Conservation (phyloP, 306 rosid species). For the Delonix regia region DNA sequence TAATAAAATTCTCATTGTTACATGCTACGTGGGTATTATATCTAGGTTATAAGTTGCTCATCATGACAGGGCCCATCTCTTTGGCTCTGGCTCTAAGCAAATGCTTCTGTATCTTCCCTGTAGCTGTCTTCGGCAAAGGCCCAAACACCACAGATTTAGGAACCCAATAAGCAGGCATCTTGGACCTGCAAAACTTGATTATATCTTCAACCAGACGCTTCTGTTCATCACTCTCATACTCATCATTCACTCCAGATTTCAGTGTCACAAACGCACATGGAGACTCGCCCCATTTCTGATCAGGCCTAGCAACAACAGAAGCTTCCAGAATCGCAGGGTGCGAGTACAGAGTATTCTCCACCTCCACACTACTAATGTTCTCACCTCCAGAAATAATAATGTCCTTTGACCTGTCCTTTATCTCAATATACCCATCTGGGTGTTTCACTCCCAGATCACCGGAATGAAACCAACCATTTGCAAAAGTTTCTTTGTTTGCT, state of each 20-base stretch:
- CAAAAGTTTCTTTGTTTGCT: conserved; percentile 73
- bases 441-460: conserved; percentile 92
- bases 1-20: too few species aligned
- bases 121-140: conserved; percentile 72
- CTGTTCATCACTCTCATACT: conserved; percentile 37
- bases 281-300: conserved; percentile 91
- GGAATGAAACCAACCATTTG: conserved; percentile 89
- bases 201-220: conserved; percentile 61
- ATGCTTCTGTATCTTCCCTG: conserved; percentile 86
- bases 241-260: conserved; percentile 53
- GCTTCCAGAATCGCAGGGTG: conserved; percentile 76
- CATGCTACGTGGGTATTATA: too few species aligned
- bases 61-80: conserved; percentile 67
- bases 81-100: conserved; percentile 74
- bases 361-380: conserved; percentile 89
- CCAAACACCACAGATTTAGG: conserved; percentile 80
- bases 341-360: conserved; percentile 69
- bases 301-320: conserved; percentile 88
- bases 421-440: conserved; percentile 88
- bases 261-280: conserved; percentile 88
- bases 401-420: conserved; percentile 94
- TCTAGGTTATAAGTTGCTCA: conserved; percentile 34
- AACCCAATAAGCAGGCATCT: conserved; percentile 84
- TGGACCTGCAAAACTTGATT: conserved; percentile 70
- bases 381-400: conserved; percentile 94